Evolutionary conservation across 164 flowering plant genomes (phyloP).

Genomic region (Aristolochia californica): DNA sequence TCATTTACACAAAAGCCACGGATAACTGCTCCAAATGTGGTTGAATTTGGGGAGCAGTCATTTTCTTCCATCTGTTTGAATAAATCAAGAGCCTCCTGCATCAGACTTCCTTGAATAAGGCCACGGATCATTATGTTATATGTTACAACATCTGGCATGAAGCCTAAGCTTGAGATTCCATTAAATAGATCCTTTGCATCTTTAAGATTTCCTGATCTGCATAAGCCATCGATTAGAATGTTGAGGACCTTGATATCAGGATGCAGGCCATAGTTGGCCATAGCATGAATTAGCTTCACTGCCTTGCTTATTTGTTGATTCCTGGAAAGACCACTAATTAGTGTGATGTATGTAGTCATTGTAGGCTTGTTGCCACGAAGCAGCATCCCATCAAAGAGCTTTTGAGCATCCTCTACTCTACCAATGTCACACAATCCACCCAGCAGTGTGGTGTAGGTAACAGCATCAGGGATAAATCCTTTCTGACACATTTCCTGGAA

Average conservation of each 20-base stretch:
- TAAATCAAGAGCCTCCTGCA: conserved; percentile 6
- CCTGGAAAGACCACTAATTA: conserved; percentile 2
- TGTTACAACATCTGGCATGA: conserved; percentile 7
- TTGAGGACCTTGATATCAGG: not conserved
- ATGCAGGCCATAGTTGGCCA: not conserved
- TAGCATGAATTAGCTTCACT: not conserved
- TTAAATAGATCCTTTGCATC: conserved; percentile 3
- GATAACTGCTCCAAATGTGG: no score
- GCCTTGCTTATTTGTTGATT: not conserved
- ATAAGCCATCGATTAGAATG: conserved; percentile 1
- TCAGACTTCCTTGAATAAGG: conserved; percentile 4
- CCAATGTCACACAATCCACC: conserved; percentile 30
- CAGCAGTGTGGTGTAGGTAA: conserved; percentile 29
- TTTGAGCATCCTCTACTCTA: conserved; percentile 26
- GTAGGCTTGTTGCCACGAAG: conserved; percentile 1
- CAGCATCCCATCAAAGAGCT: conserved; percentile 30
- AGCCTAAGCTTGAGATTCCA: not conserved
- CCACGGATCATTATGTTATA: conserved; percentile 4
- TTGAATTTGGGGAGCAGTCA: not conserved
- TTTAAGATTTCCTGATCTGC: conserved; percentile 2
- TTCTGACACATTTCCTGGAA: conserved; percentile 22
- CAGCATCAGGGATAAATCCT: conserved; percentile 24
- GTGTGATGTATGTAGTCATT: not conserved
- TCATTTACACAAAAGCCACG: not conserved
- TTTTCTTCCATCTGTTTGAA: conserved; percentile 5